Conservation (phyloP, 2,329 filamentous ascomycete genomes). For the Trichoderma endophyticum region DNA sequence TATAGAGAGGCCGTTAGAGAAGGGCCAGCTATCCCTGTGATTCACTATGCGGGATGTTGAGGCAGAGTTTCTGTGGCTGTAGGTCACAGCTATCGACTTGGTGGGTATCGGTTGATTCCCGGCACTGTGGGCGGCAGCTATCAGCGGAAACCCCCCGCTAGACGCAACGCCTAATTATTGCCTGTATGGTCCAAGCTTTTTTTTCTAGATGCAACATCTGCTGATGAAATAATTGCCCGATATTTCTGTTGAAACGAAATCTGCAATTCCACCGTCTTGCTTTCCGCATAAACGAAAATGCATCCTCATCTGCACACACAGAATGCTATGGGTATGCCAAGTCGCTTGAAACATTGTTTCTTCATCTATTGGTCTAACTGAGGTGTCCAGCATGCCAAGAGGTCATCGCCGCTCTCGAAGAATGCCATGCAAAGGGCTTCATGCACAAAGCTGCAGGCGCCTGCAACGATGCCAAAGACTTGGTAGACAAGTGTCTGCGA, state of each 20-base stretch:
- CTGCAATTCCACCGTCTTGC: background rate
- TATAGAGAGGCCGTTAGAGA: background rate
- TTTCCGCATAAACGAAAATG: constrained; percentile 54
- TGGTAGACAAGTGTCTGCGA: constrained; percentile 81
- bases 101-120: constrained; percentile 9
- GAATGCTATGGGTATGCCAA: constrained; percentile 71
- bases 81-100: background rate
- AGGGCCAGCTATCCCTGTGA: background rate
- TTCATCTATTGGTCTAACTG: constrained; percentile 22
- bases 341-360: background rate
- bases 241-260: background rate
- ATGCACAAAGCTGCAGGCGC: constrained; percentile 85
- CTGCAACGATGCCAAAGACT: constrained; percentile 82
- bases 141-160: background rate
- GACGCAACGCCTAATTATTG: background rate
- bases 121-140: constrained; percentile 15
- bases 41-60: constrained; percentile 1
- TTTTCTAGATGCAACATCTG: constrained; percentile 7
- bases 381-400: constrained; percentile 77
- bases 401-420: constrained; percentile 88
- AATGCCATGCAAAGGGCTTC: constrained; percentile 92
- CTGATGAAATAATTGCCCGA: background rate
- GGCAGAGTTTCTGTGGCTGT: constrained; percentile 4
- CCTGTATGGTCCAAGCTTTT: constrained; percentile 31
- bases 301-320: constrained; percentile 97